Base-by-base conservation (phyloP, 2,329 filamentous ascomycete genomes). In the Pseudocercospora fuligena region DNA sequence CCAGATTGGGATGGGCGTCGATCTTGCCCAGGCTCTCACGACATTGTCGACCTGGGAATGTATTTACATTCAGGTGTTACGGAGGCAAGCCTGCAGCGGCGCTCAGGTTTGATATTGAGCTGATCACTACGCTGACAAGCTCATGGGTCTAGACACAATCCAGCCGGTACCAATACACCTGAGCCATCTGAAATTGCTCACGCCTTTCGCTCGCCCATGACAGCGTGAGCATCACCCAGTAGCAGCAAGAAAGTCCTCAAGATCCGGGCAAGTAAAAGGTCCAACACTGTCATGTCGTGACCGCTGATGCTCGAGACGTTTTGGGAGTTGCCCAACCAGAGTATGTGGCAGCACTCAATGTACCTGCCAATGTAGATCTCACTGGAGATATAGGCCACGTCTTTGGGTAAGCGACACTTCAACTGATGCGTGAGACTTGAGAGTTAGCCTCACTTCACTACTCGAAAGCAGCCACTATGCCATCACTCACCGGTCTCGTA, bases 111-210 rank as follows among this genome's bases (percentile, higher is more conserved):
- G 43, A 8, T 2, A 21, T 2, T 21, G n/a, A 3, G 19, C 43
- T 19, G 43, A 47, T 2, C 16, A 47, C n/a, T 21, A n/a, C 14
- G 43, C 43, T 47, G 43, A 47, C 43, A 47, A 47, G 16, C 3
- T n/a, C 6, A 47, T 6, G 2, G 14, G 5, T 2, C 2, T 47
- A 1, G 19, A 47, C 5, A 47, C 16, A 21, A 5, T 16, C 2
- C 43, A 16, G 43, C 14, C 14, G 4, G 16, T 7, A n/a, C 16
- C 43, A 47, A 47, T 8, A 21, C 9, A 31, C 14, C 9, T n/a
- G 43, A 8, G n/a, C 77, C 77, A 4, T 72, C 78, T 1, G 77
- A 78, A 46, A 79, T 79, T 33, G 75, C 76, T 1, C 72, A 77
- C 49, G 77, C 76, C 2, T 78, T 78, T 63, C 73, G 73, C 5